Evolutionary conservation across 768 basidiomycete species (phyloP).

Genomic region (Pisolithus tinctorius): DNA sequence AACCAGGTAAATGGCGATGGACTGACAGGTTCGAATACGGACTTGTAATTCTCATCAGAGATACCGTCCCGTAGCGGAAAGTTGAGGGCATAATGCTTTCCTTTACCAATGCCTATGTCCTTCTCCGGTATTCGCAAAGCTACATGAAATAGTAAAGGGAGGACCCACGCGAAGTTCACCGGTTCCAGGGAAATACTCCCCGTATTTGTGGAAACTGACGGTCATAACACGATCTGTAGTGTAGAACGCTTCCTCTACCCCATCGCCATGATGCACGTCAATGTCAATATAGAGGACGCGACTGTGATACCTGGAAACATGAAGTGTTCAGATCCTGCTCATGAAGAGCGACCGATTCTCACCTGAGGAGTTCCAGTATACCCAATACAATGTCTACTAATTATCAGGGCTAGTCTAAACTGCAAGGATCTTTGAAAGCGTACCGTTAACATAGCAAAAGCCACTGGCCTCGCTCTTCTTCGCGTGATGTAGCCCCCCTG

Average conservation of each 20-base stretch:
- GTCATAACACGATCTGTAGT: constrained; percentile 99
- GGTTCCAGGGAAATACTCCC: constrained; percentile 98
- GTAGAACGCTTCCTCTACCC: constrained; percentile 99
- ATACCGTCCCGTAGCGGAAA: constrained; percentile 94
- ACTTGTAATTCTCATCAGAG: constrained; percentile 90
- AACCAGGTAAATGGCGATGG: not conserved
- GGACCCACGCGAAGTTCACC: constrained; percentile 82
- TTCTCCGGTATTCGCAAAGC: constrained; percentile 24
- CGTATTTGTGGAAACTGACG: constrained; percentile 96
- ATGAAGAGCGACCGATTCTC: constrained; percentile 8
- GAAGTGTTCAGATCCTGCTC: not conserved
- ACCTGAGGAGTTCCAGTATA: constrained; percentile 90
- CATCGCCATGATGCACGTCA: constrained; percentile 98
- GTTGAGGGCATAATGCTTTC: constrained; percentile 90
- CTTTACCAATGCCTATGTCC: constrained; percentile 93
- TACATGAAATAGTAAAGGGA: not conserved
- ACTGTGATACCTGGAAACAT: constrained; percentile 65
- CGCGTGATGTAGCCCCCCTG: constrained; percentile 95
- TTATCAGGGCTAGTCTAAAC: not conserved
- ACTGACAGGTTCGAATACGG: constrained; percentile 89
- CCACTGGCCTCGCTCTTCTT: constrained; percentile 99
- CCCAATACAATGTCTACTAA: constrained; percentile 91
- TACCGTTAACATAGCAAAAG: constrained; percentile 98
- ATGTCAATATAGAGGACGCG: constrained; percentile 98
- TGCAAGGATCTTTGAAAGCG: constrained; percentile 7